Evolutionary conservation across 345 rosid genomes (phyloP), one percentile per base, ranked within the genome.

Genomic region (Populus ilicifolia): DNA sequence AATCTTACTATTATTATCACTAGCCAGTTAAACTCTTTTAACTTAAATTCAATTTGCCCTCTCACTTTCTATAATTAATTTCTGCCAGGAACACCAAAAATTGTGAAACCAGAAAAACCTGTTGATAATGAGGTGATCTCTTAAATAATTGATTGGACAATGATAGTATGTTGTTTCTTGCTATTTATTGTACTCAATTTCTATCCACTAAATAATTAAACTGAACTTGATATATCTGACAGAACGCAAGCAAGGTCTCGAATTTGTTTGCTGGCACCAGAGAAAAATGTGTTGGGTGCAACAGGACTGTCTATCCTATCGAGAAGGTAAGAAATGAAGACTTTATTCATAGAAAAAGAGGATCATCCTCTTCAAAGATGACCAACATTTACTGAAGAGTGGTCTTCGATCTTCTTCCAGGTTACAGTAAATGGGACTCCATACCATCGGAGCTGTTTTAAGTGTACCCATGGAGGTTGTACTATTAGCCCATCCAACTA

Each of bases 401-500:
- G 39, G 21, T 14, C 14, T 70, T 8, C 72, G 50, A 17, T 70
- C 59, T 30, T 29, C 69, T 41, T 77, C 7, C 67, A 89, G 93
- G 91, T 89, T 41, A 38, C 88, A 2, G 94, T 90, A 25, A 86
- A 88, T 77, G 88, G 90, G 66, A 79, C 84, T 30, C 65, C 85
- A 59, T 90, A 87, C 79, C 94, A 90, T 73, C 86, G 61, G 80
- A 80, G 86, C 71, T 90, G 94, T 73, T 90, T 90, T 88, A 88
- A 86, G 77, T 90, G 94, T 78, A 81, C 74, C 36, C 78, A 82
- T 80, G 94, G 90, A 77, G 92, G 94, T 0, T 90, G 94, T 61
- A 86, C 90, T 1, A 86, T 90, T 41, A 90, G 92, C 67, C 92
- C 89, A 71, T 90, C 92, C 1, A 90, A 84, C 84, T 90, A 85